phyloP scores from a whole-genome alignment of 1,139 yeast species.

The Debaryomyces robertsiae region DNA sequence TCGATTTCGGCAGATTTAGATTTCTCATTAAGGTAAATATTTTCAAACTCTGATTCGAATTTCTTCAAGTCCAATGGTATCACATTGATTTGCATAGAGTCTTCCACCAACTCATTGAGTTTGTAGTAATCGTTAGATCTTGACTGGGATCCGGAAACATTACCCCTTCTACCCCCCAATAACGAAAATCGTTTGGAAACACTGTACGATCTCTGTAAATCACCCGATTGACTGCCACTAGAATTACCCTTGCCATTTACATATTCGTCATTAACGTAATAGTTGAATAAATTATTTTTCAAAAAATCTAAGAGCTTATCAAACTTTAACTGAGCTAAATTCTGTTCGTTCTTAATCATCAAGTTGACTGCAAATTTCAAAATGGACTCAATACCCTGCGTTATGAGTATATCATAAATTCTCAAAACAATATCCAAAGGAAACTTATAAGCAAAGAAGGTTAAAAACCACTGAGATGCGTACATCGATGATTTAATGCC shows the following conservation, averaged over 20 bases:
- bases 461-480: constrained; percentile 94
- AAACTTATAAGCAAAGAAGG: constrained; percentile 90
- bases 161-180: constrained; percentile 20
- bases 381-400: constrained; percentile 86
- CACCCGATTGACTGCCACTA: constrained; percentile 14
- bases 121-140: constrained; percentile 43
- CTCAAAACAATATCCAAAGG: constrained; percentile 83
- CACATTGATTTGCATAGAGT: constrained; percentile 72
- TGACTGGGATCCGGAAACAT: constrained; percentile 2
- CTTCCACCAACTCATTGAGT: constrained; percentile 74
- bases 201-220: constrained; percentile 17
- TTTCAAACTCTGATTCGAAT: constrained; percentile 73
- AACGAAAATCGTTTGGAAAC: constrained; percentile 23
- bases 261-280: constrained; percentile 54
- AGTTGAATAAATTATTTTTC: constrained; percentile 76
- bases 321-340: constrained; percentile 62
- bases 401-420: constrained; percentile 79
- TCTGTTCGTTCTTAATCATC: constrained; percentile 65
- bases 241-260: constrained; percentile 18
- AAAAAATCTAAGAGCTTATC: constrained; percentile 75
- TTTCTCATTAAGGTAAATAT: constrained; percentile 67
- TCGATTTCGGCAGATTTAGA: constrained; percentile 74
- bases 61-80: constrained; percentile 70
- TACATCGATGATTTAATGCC: constrained; percentile 92
- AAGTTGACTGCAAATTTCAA: constrained; percentile 79